phyloP scores from a whole-genome alignment of 2,329 filamentous ascomycete species.

The Diplocarpon rosae region DNA sequence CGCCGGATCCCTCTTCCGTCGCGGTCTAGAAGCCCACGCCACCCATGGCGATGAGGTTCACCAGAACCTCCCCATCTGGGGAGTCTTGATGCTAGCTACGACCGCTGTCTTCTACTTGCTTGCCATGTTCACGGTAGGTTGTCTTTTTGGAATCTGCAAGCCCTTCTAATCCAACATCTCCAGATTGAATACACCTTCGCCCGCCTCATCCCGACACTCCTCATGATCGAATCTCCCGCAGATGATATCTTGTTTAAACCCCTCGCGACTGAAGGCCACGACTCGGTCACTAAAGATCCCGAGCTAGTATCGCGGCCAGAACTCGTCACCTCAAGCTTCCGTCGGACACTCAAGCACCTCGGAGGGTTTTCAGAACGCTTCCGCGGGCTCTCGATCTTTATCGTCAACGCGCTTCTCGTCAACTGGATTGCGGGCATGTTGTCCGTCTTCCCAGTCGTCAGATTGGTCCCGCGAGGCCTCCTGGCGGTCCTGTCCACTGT shows the following conservation, averaged over 20 bases:
- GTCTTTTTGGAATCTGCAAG: background rate
- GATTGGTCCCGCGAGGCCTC: slow-evolving; percentile 32
- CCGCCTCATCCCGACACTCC: slow-evolving; percentile 47
- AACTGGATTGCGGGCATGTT: slow-evolving; percentile 27
- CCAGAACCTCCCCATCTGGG: slow-evolving; percentile 19
- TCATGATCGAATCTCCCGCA: slow-evolving; percentile 48
- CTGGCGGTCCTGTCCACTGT: slow-evolving; percentile 47
- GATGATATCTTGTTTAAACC: slow-evolving; percentile 40
- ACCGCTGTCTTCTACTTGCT: slow-evolving; percentile 8
- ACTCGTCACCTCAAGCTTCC: slow-evolving; percentile 51
- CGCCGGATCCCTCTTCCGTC: slow-evolving; percentile 7
- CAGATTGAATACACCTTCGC: slow-evolving; percentile 47
- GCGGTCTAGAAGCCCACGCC: slow-evolving; percentile 9
- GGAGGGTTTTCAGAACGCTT: slow-evolving; percentile 57
- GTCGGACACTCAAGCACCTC: slow-evolving; percentile 49
- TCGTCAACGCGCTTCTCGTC: slow-evolving; percentile 35
- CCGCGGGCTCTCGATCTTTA: slow-evolving; percentile 50
- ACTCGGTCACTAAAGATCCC: slow-evolving; percentile 27
- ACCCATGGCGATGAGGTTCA: slow-evolving; percentile 4
- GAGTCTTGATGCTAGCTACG: slow-evolving; percentile 10
- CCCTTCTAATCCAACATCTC: slow-evolving; percentile 8
- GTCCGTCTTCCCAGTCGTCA: slow-evolving; percentile 29
- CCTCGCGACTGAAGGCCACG: slow-evolving; percentile 25
- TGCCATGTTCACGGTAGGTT: slow-evolving; percentile 12
- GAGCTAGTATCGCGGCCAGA: slow-evolving; percentile 38